Percentiles rank a stretch among this genome's conserved stretches.
Conservation (phyloP, 1,139 yeast species). For the Yamadazyma siamensis region DNA sequence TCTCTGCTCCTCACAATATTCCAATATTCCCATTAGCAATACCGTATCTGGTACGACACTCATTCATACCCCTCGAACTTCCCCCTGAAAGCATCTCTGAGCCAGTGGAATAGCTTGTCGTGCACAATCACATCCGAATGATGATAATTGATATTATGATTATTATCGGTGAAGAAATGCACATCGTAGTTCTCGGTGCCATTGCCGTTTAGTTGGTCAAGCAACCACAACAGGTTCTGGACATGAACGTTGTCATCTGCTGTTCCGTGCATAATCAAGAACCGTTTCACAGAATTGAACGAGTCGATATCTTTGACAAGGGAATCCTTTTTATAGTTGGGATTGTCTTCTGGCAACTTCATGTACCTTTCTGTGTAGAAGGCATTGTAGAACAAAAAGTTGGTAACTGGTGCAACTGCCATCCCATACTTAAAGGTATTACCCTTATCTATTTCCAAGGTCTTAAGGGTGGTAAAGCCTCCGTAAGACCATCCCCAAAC, state of each 20-base stretch:
- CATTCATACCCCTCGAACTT: constrained; percentile 25
- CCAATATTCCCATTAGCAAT: too few species aligned
- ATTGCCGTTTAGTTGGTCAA: constrained; percentile 64
- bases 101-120: constrained; percentile 69
- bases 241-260: constrained; percentile 97
- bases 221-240: constrained; percentile 73
- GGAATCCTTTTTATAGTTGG: constrained; percentile 42
- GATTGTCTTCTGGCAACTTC: constrained; percentile 61
- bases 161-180: constrained; percentile 90
- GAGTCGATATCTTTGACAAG: constrained; percentile 46
- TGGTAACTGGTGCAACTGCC: constrained; percentile 81
- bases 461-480: constrained; percentile 70
- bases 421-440: constrained; percentile 66
- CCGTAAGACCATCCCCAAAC: constrained; percentile 92
- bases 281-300: constrained; percentile 52
- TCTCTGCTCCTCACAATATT: too few species aligned
- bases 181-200: constrained; percentile 81
- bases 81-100: constrained; percentile 65
- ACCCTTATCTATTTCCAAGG: constrained; percentile 64
- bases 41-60: background rate
- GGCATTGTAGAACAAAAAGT: constrained; percentile 73
- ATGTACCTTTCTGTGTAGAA: constrained; percentile 88
- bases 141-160: constrained; percentile 77
- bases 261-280: constrained; percentile 89
- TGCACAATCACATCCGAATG: constrained; percentile 75